These are phyloP conservation scores for Gyromitra esculenta DNA, from an alignment of 2,329 filamentous ascomycete species.

Conservation along the genomic window DNA sequence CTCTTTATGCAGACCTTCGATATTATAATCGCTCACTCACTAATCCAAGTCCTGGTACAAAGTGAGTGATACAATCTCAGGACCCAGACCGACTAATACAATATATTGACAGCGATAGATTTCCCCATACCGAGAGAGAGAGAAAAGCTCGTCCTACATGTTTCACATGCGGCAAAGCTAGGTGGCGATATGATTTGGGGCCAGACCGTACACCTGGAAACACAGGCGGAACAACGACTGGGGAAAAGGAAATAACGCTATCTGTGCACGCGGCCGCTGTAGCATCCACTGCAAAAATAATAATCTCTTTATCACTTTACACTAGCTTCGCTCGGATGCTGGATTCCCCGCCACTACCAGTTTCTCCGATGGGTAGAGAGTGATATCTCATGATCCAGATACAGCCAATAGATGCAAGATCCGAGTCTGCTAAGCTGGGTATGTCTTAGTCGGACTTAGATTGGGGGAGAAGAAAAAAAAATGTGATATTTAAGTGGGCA, in stretches of 20 bases:
- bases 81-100: not conserved
- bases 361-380: constrained; percentile 10
- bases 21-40: no score
- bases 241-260: not conserved
- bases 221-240: not conserved
- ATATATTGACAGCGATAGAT: not conserved
- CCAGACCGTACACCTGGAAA: constrained; percentile 5
- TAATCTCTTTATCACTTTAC: not conserved
- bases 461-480: not conserved
- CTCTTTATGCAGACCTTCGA: no score
- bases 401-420: not conserved
- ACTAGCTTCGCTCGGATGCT: not conserved
- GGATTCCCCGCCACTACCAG: not conserved
- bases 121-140: not conserved
- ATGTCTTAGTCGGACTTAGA: constrained; percentile 13
- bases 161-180: not conserved
- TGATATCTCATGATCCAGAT: constrained; percentile 41
- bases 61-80: no score
- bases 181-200: constrained; percentile 3
- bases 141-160: not conserved
- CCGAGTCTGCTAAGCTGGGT: not conserved
- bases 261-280: not conserved
- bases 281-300: not conserved
- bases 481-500: constrained; percentile 13
- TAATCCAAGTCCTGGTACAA: no score